phyloP scores from a whole-genome alignment of 2,329 filamentous ascomycete species.

The Aspergillus sp. region DNA sequence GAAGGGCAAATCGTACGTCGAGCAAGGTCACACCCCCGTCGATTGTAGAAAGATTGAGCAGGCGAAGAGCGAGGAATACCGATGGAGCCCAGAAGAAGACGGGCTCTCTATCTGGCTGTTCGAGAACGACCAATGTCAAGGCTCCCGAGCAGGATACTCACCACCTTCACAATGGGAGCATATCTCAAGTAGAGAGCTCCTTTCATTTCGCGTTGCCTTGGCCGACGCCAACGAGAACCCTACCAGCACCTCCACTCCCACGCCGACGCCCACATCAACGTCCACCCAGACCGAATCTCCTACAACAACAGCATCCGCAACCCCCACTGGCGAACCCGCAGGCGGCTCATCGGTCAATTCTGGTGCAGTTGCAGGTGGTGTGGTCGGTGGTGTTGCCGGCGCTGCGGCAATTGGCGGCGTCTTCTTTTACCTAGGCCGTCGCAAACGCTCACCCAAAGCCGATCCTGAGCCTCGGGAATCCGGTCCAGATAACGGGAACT shows the following conservation, averaged over 20 bases:
- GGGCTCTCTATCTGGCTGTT: constrained; percentile 9
- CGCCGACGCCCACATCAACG: not conserved
- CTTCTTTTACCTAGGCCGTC: constrained; percentile 15
- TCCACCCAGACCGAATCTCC: not conserved
- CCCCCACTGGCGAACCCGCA: not conserved
- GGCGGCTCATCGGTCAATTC: not conserved
- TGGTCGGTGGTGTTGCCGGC: constrained; percentile 8
- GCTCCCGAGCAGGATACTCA: constrained; percentile 8
- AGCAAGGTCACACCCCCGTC: not conserved
- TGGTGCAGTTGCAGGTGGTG: constrained; percentile 13
- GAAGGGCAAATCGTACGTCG: not conserved
- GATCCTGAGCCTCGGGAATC: not conserved
- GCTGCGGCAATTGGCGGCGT: constrained; percentile 2
- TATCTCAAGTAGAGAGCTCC: constrained; percentile 2
- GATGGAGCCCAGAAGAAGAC: constrained; percentile 6
- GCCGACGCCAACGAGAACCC: not conserved
- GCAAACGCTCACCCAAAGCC: not conserved
- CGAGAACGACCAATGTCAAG: constrained; percentile 8
- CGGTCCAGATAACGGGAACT: not conserved
- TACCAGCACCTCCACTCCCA: not conserved
- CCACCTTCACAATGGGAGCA: constrained; percentile 6
- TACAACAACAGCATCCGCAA: not conserved
- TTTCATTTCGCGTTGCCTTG: constrained; percentile 10
- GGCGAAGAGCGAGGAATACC: constrained; percentile 7
- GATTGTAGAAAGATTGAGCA: constrained; percentile 12